These are phyloP conservation scores for Xerocomus minutiporus DNA, from an alignment of 1,284 basidiomycete genomes.

Conservation along the genomic window DNA sequence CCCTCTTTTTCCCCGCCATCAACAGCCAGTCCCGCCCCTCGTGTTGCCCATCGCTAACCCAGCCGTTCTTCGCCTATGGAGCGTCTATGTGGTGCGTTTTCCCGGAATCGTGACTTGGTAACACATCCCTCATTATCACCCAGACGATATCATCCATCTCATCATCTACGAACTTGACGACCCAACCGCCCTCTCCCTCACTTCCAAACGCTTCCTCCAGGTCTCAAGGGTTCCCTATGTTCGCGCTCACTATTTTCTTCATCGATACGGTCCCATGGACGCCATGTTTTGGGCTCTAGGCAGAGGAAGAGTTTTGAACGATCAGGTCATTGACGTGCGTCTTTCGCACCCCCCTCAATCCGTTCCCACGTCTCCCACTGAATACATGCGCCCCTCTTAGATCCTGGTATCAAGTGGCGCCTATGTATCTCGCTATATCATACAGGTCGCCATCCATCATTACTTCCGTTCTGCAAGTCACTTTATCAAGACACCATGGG, in stretches of 20 bases:
- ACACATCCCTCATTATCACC: constrained; percentile 16
- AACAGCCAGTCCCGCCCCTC: background rate
- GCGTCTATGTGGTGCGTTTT: constrained; percentile 55
- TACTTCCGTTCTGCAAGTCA: constrained; percentile 66
- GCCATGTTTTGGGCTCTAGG: constrained; percentile 69
- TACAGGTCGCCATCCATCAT: constrained; percentile 71
- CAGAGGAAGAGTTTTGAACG: constrained; percentile 58
- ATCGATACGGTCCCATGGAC: constrained; percentile 61
- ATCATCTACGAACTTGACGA: constrained; percentile 67
- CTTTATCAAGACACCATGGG: constrained; percentile 70
- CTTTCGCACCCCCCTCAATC: background rate
- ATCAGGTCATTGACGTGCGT: constrained; percentile 67
- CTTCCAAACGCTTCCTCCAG: constrained; percentile 54
- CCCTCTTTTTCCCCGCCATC: background rate
- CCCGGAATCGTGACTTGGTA: constrained; percentile 12
- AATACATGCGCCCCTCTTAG: constrained; percentile 37
- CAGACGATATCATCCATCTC: constrained; percentile 69
- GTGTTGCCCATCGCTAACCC: background rate
- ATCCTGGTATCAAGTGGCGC: constrained; percentile 69
- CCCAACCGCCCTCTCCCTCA: constrained; percentile 53
- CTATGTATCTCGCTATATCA: constrained; percentile 69
- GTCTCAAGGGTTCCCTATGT: constrained; percentile 70
- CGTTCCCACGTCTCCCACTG: constrained; percentile 5
- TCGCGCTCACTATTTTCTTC: constrained; percentile 68
- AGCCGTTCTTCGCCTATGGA: constrained; percentile 41